Percentiles rank a stretch among this genome's conserved stretches.
phyloP scores from a whole-genome alignment of 1,284 basidiomycete genomes.

The Cutaneotrichosporon sp. region DNA sequence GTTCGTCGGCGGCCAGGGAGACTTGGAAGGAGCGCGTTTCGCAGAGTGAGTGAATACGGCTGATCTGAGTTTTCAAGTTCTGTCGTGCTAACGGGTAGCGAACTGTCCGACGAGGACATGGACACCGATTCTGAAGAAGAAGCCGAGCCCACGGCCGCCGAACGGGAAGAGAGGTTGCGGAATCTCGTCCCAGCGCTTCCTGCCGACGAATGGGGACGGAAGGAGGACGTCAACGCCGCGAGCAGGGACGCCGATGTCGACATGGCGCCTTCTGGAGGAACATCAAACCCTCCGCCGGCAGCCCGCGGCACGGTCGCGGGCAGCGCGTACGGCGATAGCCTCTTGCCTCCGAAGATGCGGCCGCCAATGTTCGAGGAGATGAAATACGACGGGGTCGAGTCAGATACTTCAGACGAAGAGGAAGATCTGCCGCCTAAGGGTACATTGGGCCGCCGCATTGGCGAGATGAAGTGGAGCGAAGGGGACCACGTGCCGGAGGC shows the following conservation, averaged over 20 bases:
- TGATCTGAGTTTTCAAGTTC: no score
- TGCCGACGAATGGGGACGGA: conserved; percentile 48
- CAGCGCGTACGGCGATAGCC: conserved; percentile 33
- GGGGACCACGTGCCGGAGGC: conserved; percentile 14
- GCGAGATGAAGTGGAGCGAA: conserved; percentile 35
- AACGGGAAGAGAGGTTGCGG: conserved; percentile 36
- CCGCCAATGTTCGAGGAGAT: conserved; percentile 72
- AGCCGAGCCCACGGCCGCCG: conserved; percentile 37
- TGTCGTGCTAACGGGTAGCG: no score
- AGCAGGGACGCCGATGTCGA: conserved; percentile 4
- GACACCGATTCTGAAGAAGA: conserved; percentile 26
- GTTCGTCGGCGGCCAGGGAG: conserved; percentile 82
- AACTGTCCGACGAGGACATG: conserved; percentile 51
- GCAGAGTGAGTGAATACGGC: conserved; percentile 79
- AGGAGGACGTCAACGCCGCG: background rate
- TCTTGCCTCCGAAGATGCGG: conserved; percentile 51
- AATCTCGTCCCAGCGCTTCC: conserved; percentile 48
- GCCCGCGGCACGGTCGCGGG: conserved; percentile 11
- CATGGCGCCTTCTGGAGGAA: background rate
- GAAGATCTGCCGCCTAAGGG: conserved; percentile 36
- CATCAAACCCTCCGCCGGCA: background rate
- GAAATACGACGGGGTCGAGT: conserved; percentile 66
- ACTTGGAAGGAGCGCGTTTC: conserved; percentile 77
- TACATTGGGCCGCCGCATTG: conserved; percentile 34
- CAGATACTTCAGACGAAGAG: conserved; percentile 69